Conservation (phyloP, 139 green algal genomes). For the Haematococcus lacustris region DNA sequence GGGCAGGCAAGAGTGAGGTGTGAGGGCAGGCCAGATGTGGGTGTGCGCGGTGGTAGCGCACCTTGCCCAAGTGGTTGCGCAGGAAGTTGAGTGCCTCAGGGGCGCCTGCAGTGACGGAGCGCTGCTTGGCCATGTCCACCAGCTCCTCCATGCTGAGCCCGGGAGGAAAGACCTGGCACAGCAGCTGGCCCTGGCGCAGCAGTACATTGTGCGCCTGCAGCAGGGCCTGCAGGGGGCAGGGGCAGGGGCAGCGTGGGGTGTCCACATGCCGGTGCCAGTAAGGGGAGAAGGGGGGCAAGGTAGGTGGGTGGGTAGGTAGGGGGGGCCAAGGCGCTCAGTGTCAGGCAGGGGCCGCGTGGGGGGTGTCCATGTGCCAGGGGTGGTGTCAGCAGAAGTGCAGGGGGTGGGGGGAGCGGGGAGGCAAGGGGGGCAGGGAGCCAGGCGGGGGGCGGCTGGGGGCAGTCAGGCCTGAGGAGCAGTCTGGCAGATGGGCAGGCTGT, state of each 20-base stretch:
- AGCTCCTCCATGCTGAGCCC: slow-evolving; percentile 5
- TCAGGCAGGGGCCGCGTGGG: no score
- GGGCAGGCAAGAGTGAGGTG: no score
- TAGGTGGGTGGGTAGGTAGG: not conserved
- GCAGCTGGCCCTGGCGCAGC: slow-evolving; percentile 5
- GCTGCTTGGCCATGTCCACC: not conserved
- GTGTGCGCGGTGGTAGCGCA: not conserved
- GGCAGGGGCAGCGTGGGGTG: no score
- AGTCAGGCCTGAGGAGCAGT: no score
- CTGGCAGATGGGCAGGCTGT: no score
- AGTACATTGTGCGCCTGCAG: slow-evolving; percentile 19
- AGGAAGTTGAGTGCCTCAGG: slow-evolving; percentile 24
- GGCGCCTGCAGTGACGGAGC: slow-evolving; percentile 12
- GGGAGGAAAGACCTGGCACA: slow-evolving; percentile 10
- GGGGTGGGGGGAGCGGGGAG: no score
- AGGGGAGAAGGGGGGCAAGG: not conserved
- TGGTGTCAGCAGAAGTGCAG: no score
- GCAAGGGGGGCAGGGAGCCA: no score
- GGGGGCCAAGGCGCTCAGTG: no score
- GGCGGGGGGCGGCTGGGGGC: no score
- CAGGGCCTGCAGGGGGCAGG: slow-evolving; percentile 9
- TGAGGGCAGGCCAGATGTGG: not conserved
- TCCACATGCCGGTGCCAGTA: no score
- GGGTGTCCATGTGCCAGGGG: no score
- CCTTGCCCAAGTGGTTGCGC: slow-evolving; percentile 16